Evolutionary conservation across 495 filamentous ascomycete species (phyloP), one percentile per base, ranked within the genome.

Genomic region (Oidiodendron maius): DNA sequence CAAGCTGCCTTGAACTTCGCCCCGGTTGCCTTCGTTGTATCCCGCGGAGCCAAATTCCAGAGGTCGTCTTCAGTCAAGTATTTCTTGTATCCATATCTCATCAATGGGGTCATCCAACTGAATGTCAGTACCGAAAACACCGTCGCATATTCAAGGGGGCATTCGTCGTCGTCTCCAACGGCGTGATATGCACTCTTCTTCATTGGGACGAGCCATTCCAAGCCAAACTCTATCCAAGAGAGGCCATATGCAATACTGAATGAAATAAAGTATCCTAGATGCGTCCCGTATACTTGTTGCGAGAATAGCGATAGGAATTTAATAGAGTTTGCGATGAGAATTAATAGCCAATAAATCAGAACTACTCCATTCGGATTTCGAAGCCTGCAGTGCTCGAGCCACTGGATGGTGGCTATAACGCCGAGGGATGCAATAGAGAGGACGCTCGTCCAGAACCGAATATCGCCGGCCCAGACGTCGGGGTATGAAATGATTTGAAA

Each of bases 91-190:
- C 94, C 94, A 67, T 83, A 82, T 58, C 84, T 89, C 94, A 99
- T 99, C 78, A 97, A 67, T 13, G 91, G 89, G 0, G 94, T 99
- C 89, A 99, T 96, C 94, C 94, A 99, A 48, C 86, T 80, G 63
- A 99, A 99, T 9, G 91, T 95, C 24, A 99, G 78, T 32, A 87
- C 80, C 9, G 91, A 96, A 68, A 97, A 97, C 38, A 97, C 75
- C 45, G 91, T 89, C 18, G 94, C 90, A 68, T 95, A 94, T 70
- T 97, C 91, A 26, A 84, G 82, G 0, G 94, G 94, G 56, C 93
- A 97, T 69, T 96, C 91, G 48, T 90, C 87, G n/a, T 70, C 67
- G 46, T 93, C 88, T n/a, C 84, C 81, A 48, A 97, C 63, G 2
- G 80, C 85, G 60, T 89, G 82, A 64, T 97, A 99, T 9, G 76